phyloP scores from a whole-genome alignment of 768 basidiomycete species.

The Lentinula detonsa region DNA sequence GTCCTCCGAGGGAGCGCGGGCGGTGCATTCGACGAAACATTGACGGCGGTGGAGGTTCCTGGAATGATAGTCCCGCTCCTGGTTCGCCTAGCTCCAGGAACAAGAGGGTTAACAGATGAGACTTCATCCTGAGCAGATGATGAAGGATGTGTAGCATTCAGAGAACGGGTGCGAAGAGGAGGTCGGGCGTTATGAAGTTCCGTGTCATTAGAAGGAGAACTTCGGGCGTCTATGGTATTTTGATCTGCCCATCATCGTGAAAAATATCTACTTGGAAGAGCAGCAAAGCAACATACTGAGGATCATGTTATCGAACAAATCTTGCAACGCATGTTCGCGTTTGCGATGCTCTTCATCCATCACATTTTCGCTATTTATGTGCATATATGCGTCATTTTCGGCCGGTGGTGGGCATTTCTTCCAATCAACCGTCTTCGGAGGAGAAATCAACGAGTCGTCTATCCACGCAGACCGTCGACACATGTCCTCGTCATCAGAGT shows the following conservation, averaged over 20 bases:
- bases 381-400: constrained; percentile 10
- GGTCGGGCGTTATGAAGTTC: not conserved
- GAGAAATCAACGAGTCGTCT: constrained; percentile 18
- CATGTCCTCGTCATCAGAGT: constrained; percentile 6
- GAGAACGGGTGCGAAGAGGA: constrained; percentile 6
- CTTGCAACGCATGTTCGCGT: constrained; percentile 13
- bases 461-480: constrained; percentile 17
- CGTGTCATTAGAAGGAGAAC: not conserved
- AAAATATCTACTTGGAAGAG: not conserved
- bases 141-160: not conserved
- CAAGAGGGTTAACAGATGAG: not conserved
- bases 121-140: not conserved
- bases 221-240: not conserved
- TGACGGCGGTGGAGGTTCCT: constrained; percentile 36
- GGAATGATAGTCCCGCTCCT: constrained; percentile 42
- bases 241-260: not conserved
- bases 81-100: constrained; percentile 17
- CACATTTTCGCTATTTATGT: not conserved
- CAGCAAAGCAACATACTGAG: constrained; percentile 7
- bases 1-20: constrained; percentile 28
- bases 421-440: constrained; percentile 16
- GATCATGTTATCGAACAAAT: constrained; percentile 15
- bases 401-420: not conserved
- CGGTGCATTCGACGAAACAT: constrained; percentile 6
- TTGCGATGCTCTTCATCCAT: constrained; percentile 16